Conservation (phyloP, 2,329 filamentous ascomycete genomes). For the Diaporthe destruens region DNA sequence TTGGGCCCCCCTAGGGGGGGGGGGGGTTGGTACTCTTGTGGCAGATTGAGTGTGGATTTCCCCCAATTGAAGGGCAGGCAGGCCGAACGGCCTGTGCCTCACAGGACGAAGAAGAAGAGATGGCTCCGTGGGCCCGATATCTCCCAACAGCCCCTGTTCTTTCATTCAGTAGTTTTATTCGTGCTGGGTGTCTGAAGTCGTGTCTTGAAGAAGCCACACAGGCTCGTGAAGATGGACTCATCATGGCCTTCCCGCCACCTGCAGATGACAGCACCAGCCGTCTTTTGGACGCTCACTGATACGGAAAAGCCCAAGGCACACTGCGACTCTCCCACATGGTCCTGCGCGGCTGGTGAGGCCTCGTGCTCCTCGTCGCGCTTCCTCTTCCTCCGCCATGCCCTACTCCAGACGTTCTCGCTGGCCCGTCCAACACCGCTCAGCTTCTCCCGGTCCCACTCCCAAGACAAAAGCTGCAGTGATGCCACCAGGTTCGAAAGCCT, state of each 20-base stretch:
- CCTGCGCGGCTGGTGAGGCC: constrained; percentile 19
- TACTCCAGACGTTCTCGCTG: constrained; percentile 81
- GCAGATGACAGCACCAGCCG: constrained; percentile 62
- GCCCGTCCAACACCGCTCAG: constrained; percentile 73
- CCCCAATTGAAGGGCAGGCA: neutral
- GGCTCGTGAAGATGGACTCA: constrained; percentile 83
- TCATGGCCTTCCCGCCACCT: constrained; percentile 85
- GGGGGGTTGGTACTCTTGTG: neutral
- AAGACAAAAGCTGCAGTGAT: constrained; percentile 69
- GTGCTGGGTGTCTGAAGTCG: constrained; percentile 51
- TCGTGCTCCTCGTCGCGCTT: constrained; percentile 50
- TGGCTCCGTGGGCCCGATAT: neutral
- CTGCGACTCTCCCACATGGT: constrained; percentile 48
- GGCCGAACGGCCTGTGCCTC: neutral
- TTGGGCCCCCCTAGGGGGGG: no score
- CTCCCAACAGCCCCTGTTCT: neutral
- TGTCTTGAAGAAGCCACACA: constrained; percentile 82
- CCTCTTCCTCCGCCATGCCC: constrained; percentile 76
- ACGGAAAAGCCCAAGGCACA: constrained; percentile 71
- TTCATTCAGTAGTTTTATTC: neutral
- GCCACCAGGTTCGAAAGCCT: constrained; percentile 61
- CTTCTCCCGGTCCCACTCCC: constrained; percentile 70
- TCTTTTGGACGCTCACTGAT: constrained; percentile 56
- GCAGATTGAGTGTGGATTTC: no score
- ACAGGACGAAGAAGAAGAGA: neutral